Conservation (phyloP, 1,284 basidiomycete species). For the Xerocomus amazonicus region DNA sequence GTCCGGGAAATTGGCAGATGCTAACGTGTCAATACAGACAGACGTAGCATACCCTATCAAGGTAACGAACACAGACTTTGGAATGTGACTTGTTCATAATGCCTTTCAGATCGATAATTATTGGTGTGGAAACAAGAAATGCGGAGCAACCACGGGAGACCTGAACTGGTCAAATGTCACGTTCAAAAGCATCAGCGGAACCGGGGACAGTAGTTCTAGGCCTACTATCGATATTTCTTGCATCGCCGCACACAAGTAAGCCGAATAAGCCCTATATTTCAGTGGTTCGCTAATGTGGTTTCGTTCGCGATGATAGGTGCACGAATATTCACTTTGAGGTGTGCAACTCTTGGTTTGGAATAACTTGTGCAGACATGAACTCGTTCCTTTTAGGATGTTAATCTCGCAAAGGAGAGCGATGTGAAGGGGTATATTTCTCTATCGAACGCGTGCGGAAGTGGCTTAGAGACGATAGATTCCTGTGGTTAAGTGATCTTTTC, state of each 20-base stretch:
- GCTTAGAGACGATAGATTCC: background rate
- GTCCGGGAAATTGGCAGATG: background rate
- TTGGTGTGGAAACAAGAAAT: conserved; percentile 9
- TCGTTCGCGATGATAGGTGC: conserved; percentile 2
- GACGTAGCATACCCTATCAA: conserved; percentile 8
- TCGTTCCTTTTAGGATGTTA: conserved; percentile 1
- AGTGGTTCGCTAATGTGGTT: background rate
- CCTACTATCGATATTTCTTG: conserved; percentile 6
- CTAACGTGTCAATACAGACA: conserved; percentile 5
- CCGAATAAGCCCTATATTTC: too few species aligned
- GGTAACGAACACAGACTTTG: conserved; percentile 6
- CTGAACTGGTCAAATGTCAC: conserved; percentile 10
- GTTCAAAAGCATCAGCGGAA: conserved; percentile 9
- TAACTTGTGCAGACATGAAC: background rate
- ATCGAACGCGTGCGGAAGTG: conserved; percentile 7
- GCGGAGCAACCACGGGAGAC: background rate
- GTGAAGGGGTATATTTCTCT: background rate
- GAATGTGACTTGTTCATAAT: background rate
- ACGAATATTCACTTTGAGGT: conserved; percentile 10
- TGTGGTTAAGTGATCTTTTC: background rate
- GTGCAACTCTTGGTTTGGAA: background rate
- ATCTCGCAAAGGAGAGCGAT: conserved; percentile 1
- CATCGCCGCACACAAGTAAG: background rate
- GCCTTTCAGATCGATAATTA: background rate
- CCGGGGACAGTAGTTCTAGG: conserved; percentile 1